Conservation (phyloP, 805 yeast genomes). For the Sugiyamaella mastotermitis region DNA sequence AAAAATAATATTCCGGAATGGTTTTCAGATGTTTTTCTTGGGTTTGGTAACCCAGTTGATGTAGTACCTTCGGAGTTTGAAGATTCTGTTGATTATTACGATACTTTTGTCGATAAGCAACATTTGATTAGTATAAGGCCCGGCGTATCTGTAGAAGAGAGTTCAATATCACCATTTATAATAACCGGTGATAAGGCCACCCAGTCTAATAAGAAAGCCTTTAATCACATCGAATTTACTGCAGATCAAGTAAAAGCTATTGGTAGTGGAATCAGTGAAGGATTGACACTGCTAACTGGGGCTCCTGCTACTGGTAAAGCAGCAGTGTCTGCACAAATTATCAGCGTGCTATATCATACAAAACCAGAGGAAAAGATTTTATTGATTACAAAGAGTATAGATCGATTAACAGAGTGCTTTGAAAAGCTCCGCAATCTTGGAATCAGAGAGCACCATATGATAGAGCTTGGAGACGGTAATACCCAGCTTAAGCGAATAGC, state of each 20-base stretch:
- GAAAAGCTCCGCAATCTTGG: conserved; percentile 20
- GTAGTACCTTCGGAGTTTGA: conserved; percentile 19
- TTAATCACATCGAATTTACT: conserved; percentile 16
- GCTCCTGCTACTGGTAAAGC: conserved; percentile 76
- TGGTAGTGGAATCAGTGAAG: conserved; percentile 32
- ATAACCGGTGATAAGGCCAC: neutral
- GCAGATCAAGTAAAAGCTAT: conserved; percentile 26
- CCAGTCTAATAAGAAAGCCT: neutral
- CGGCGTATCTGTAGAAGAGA: too few species aligned
- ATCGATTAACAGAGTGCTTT: conserved; percentile 24
- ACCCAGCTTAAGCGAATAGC: conserved; percentile 7
- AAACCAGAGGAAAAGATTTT: conserved; percentile 26
- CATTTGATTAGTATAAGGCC: conserved; percentile 8
- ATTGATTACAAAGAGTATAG: conserved; percentile 24
- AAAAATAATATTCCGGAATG: conserved; percentile 29
- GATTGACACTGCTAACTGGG: conserved; percentile 59
- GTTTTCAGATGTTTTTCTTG: conserved; percentile 31
- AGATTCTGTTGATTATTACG: conserved; percentile 8
- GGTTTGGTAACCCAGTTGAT: conserved; percentile 29
- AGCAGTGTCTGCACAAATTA: conserved; percentile 23
- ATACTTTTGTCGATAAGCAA: neutral
- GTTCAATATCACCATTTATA: too few species aligned
- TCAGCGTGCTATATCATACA: conserved; percentile 21
- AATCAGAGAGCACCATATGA: conserved; percentile 22
- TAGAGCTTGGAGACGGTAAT: conserved; percentile 25